Conservation (phyloP, 257 asterid genomes). For the Anisodus tanguticus region DNA sequence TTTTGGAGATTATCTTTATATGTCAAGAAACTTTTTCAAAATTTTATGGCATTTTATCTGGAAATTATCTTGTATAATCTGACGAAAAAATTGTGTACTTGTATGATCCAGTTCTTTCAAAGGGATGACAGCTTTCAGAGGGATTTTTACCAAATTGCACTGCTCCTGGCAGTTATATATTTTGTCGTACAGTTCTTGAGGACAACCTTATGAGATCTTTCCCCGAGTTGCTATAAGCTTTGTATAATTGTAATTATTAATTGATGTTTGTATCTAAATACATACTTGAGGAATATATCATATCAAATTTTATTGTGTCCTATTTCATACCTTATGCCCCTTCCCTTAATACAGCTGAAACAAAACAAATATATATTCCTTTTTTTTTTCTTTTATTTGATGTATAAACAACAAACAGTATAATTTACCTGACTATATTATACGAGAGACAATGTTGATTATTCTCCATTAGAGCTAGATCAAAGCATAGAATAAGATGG, state of each 20-base stretch:
- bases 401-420: too few species aligned
- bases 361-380: too few species aligned
- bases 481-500: too few species aligned
- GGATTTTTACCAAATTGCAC: slow-evolving; percentile 81
- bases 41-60: neutral
- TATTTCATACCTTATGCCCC: too few species aligned
- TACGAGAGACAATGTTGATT: too few species aligned
- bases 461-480: too few species aligned
- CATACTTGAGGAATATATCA: neutral
- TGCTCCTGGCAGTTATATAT: slow-evolving; percentile 75
- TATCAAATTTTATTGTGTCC: neutral
- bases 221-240: neutral
- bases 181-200: slow-evolving; percentile 77
- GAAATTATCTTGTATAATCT: neutral
- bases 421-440: too few species aligned
- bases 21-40: neutral
- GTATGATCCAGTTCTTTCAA: slow-evolving; percentile 72
- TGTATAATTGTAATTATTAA: slow-evolving; percentile 28
- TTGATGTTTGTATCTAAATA: neutral
- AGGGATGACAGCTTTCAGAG: slow-evolving; percentile 83
- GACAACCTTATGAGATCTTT: slow-evolving; percentile 63
- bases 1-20: neutral
- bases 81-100: neutral
- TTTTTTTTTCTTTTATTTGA: too few species aligned
- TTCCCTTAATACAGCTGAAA: neutral